These are phyloP conservation scores for Quercus glauca DNA, from an alignment of 306 rosid species.

Conservation along the genomic window DNA sequence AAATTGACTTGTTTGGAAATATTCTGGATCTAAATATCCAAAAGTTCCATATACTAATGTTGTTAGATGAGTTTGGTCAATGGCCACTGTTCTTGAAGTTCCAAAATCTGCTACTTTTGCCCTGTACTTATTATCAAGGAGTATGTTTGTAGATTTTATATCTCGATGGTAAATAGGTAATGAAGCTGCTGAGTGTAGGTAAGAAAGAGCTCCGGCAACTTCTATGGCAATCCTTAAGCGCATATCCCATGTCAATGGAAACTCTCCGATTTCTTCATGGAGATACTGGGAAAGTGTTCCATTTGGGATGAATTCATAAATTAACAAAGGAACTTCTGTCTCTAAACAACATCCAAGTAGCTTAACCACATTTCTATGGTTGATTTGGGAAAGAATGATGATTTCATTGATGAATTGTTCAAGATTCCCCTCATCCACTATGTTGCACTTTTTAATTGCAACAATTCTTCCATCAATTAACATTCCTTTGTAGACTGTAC, in stretches of 20 bases:
- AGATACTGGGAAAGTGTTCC: constrained; percentile 26
- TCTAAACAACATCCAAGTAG: constrained; percentile 34
- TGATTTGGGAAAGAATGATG: constrained; percentile 33
- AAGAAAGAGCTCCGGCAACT: constrained; percentile 24
- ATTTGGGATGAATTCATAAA: constrained; percentile 38
- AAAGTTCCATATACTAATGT: not conserved
- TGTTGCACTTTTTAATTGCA: too few relatives aligned
- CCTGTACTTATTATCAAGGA: constrained; percentile 16
- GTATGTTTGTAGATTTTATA: constrained; percentile 32
- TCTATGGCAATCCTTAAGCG: not conserved
- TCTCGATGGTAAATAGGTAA: constrained; percentile 37
- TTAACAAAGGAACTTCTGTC: constrained; percentile 26
- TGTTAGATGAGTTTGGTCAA: not conserved
- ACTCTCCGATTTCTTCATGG: constrained; percentile 11
- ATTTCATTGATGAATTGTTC: constrained; percentile 23
- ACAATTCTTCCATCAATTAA: not conserved
- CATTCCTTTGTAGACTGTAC: constrained; percentile 39
- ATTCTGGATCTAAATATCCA: constrained; percentile 35
- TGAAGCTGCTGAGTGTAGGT: constrained; percentile 28
- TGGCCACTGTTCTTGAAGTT: not conserved
- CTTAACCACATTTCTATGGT: constrained; percentile 40
- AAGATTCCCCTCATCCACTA: too few relatives aligned
- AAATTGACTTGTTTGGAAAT: not conserved
- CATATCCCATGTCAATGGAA: constrained; percentile 6
- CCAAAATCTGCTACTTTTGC: not conserved